phyloP scores from a whole-genome alignment of 495 filamentous ascomycete species.

The Aspergillus heteromorphus region DNA sequence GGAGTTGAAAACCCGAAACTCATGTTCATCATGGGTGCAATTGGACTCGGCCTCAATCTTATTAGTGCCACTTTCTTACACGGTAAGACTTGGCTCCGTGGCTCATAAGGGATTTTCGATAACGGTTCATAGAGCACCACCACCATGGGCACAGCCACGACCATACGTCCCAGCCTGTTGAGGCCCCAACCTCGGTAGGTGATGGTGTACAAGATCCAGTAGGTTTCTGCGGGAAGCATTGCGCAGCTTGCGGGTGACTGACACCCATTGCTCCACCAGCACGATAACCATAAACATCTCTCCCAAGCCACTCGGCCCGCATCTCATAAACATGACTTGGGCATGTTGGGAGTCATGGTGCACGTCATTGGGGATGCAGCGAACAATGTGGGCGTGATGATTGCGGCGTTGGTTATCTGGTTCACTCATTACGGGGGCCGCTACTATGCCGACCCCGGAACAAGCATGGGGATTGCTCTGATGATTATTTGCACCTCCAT shows the following conservation, averaged over 20 bases:
- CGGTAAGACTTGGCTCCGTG: constrained; percentile 32
- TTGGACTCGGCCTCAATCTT: constrained; percentile 76
- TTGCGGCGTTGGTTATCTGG: constrained; percentile 40
- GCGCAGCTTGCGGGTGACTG: not conserved
- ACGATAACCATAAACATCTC: constrained; percentile 57
- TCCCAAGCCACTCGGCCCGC: constrained; percentile 1
- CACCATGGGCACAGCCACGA: constrained; percentile 7
- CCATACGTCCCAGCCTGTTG: constrained; percentile 1
- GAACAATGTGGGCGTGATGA: constrained; percentile 46
- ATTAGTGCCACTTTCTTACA: constrained; percentile 75
- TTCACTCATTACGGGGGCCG: constrained; percentile 27
- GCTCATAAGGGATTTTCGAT: not conserved
- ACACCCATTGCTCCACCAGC: constrained; percentile 21
- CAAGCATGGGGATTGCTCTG: constrained; percentile 39
- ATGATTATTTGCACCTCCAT: constrained; percentile 39
- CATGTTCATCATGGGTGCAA: constrained; percentile 72
- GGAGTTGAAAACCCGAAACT: constrained; percentile 39
- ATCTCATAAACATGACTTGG: constrained; percentile 27
- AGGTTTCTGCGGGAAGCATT: not conserved
- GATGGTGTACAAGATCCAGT: not conserved
- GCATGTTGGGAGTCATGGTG: constrained; percentile 42
- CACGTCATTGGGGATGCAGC: constrained; percentile 42
- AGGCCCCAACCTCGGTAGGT: not conserved
- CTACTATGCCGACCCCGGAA: constrained; percentile 44
- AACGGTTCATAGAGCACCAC: constrained; percentile 3